Base-by-base conservation (phyloP, 345 rosid genomes). In the Geranium rotundifolium region DNA sequence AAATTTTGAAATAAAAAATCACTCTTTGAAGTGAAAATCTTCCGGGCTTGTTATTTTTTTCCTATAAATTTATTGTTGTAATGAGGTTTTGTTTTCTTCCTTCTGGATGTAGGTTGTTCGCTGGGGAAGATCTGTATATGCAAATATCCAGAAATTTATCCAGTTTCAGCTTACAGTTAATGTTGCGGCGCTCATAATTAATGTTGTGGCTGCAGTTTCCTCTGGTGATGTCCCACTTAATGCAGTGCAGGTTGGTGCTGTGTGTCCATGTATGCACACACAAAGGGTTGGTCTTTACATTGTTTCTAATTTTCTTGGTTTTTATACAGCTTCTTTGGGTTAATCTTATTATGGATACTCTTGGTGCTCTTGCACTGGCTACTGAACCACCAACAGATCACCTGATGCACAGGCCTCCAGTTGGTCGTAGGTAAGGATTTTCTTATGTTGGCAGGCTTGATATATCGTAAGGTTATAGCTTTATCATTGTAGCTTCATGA, bases 61-160 rank as follows among this genome's bases (percentile, higher is more conserved):
- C 27, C 27, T 34, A 34, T 34, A 34, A 4, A 34, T 34, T 34
- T 34, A 46, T 46, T 14, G 14, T 14, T 14, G 52, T 46, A 46
- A 46, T 46, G 15, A 2, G 52, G 52, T 3, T 46, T 9, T 46
- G 27, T 46, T 46, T 14, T 46, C 52, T 14, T 46, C 52, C 15
- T 46, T 46, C 1, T 46, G 52, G 52, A 2, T 73, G 37, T 71
- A 92, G 98, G 98, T 92, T 56, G 96, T 93, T 39, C 76, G 97
- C 29, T 93, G 99, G 99, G 99, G 99, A 23, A 86, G 99, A 39
- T 93, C 99, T 64, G 99, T 93, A 12, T 93, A 93, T 75, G 99
- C 99, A 64, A 93, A 93, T 68, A 93, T 93, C 66, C 97, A 93
- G 81, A 93, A 93, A 76, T 93, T 90, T 71, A 93, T 90, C 80